phyloP scores from a whole-genome alignment of 352 stramenopile genomes.

The Phytophthora cactorum region DNA sequence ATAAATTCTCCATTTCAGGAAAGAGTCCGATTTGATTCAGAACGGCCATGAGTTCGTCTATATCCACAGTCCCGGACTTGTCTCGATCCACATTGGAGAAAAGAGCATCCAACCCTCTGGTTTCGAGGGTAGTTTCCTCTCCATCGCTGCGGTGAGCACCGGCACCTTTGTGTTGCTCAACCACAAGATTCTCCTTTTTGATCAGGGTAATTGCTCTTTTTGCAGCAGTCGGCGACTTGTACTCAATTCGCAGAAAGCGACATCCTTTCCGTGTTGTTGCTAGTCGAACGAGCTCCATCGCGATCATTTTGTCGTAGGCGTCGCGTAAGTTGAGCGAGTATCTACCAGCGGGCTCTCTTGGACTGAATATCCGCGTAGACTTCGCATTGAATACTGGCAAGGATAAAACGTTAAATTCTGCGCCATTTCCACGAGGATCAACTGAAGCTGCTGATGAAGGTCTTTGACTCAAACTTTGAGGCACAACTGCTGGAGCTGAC shows the following conservation, averaged over 20 bases:
- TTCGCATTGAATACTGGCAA: constrained; percentile 56
- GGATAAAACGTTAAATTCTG: constrained; percentile 38
- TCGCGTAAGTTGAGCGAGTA: constrained; percentile 73
- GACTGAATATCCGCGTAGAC: constrained; percentile 63
- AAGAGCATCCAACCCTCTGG: constrained; percentile 57
- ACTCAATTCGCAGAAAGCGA: constrained; percentile 67
- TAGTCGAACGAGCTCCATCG: constrained; percentile 75
- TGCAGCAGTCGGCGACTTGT: constrained; percentile 37
- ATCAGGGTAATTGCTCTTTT: constrained; percentile 55
- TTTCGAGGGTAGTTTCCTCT: constrained; percentile 62
- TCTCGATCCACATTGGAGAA: constrained; percentile 75
- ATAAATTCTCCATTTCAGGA: constrained; percentile 55
- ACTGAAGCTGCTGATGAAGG: constrained; percentile 6
- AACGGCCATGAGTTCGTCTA: constrained; percentile 62
- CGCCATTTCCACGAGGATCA: not conserved
- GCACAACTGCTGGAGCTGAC: not conserved
- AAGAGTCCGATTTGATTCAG: constrained; percentile 75
- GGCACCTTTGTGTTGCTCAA: constrained; percentile 37
- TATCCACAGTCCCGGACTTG: constrained; percentile 62
- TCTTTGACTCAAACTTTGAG: not conserved
- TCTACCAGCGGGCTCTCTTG: constrained; percentile 68
- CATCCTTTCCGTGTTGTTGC: constrained; percentile 77
- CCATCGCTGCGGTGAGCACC: constrained; percentile 8
- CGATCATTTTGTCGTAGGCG: constrained; percentile 84
- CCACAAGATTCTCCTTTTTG: constrained; percentile 53